Evolutionary conservation across 331 rosid genomes (phyloP).

Genomic region (Telfairia occidentalis): DNA sequence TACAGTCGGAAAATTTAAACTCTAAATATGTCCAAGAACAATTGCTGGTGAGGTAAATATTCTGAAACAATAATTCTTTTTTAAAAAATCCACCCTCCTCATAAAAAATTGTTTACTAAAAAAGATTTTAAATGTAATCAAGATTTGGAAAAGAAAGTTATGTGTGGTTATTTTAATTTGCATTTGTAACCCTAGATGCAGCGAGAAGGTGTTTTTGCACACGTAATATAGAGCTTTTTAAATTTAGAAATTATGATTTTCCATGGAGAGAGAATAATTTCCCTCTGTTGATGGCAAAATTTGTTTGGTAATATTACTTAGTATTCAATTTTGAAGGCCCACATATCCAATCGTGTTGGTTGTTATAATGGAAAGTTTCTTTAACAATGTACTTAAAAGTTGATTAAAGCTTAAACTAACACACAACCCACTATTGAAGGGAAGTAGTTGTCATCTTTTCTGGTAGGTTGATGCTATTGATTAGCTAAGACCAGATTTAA

Average conservation of each 20-base stretch:
- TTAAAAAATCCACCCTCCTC: not conserved
- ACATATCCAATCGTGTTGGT: slow-evolving; percentile 85
- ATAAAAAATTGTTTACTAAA: not conserved
- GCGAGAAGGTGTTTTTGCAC: not conserved
- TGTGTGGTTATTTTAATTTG: not conserved
- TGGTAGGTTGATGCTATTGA: slow-evolving; percentile 24
- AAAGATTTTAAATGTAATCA: not conserved
- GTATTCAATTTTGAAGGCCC: slow-evolving; percentile 41
- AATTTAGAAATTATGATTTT: not conserved
- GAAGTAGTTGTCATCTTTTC: slow-evolving; percentile 14
- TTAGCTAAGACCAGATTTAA: slow-evolving; percentile 18
- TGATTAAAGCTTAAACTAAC: slow-evolving; percentile 34
- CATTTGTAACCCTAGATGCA: not conserved
- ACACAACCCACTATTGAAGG: slow-evolving; percentile 22
- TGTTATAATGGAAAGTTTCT: slow-evolving; percentile 54
- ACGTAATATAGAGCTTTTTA: not conserved
- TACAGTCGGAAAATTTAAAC: not conserved
- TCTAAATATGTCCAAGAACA: not conserved
- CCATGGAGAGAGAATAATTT: not conserved
- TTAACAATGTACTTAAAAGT: slow-evolving; percentile 35
- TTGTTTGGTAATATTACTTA: slow-evolving; percentile 13
- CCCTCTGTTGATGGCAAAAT: not conserved
- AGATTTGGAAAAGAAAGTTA: not conserved
- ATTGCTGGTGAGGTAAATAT: not conserved
- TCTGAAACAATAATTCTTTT: not conserved